Evolutionary conservation across 2,329 filamentous ascomycete genomes (phyloP), one percentile per base, ranked within the genome.

Genomic region (Chaetomiaceae sp.): DNA sequence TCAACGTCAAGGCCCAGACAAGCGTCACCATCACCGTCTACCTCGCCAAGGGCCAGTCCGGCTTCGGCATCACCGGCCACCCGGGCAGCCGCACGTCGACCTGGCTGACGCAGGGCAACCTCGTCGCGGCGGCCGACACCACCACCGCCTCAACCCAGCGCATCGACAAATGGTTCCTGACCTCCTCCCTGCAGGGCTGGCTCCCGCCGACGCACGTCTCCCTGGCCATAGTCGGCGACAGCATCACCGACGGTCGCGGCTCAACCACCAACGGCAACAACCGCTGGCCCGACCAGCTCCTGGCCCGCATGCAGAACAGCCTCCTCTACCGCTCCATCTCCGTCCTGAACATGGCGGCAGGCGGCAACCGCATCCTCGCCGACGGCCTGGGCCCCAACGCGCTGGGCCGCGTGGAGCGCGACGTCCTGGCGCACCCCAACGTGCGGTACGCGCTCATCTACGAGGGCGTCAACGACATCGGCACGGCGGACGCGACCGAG

Each of bases 401-500:
- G 0, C 66, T 82, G 3, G 70, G 72, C 8, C 73, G 81, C 16
- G 66, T 84, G 37, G 79, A 83, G 58, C 71, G 81, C 13, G 82
- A 86, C 60, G 74, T 83, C 1, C 68, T 85, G 3, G 68, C 78
- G 0, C 80, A 82, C 35, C 65, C 74, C 0, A 74, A 73, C 3
- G 73, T 82, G 6, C 65, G 68, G 34, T 83, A 79, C 62, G 76
- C 73, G 27, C 70, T 85, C 62, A 65, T 85, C 23, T 84, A 79
- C 62, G 77, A 82, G 59, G 82, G 82, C 16, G 78, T 85, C 33
- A 84, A 84, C 60, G 82, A 85, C 60, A 82, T 86, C 52, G 82
- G 82, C 33, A 72, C 68, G 1, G 75, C 76, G 0, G 62, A 62
- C 0, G 57, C 73, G 0, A 72, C 73, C 6, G 44, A 63, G 0